Evolutionary conservation across 2,329 filamentous ascomycete species (phyloP).

Genomic region (Arthrobotrys iridis): DNA sequence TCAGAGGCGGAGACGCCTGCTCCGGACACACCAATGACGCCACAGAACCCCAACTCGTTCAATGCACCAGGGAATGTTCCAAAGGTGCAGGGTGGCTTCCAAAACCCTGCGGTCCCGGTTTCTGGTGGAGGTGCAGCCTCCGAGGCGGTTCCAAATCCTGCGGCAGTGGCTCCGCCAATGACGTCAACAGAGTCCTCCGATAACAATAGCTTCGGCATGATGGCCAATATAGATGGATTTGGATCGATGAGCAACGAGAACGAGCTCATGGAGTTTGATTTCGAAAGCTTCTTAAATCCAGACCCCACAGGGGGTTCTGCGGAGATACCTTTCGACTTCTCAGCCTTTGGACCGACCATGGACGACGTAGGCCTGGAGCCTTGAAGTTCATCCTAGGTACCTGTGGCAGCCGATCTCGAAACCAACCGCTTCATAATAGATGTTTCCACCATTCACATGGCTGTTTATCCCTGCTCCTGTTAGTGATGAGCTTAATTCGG

Average conservation of each 20-base stretch:
- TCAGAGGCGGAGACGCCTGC: conserved; percentile 46
- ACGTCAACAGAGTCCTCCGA: conserved; percentile 33
- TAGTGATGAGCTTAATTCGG: conserved; percentile 19
- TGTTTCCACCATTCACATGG: not conserved
- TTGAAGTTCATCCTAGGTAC: conserved; percentile 2
- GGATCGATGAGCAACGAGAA: conserved; percentile 20
- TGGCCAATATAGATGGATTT: conserved; percentile 26
- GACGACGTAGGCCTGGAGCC: conserved; percentile 43
- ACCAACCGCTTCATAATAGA: conserved; percentile 3
- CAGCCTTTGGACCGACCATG: conserved; percentile 34
- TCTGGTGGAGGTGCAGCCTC: conserved; percentile 11
- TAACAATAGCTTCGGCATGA: conserved; percentile 22
- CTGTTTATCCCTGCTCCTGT: conserved; percentile 3
- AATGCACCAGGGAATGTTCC: conserved; percentile 29
- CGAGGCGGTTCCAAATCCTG: conserved; percentile 33
- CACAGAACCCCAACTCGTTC: conserved; percentile 38
- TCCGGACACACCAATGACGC: conserved; percentile 49
- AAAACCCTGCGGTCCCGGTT: conserved; percentile 28
- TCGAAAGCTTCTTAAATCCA: conserved; percentile 72
- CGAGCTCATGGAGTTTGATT: conserved; percentile 66
- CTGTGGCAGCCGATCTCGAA: conserved; percentile 58
- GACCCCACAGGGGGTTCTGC: conserved; percentile 62
- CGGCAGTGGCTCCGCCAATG: conserved; percentile 35
- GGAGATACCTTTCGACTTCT: conserved; percentile 48
- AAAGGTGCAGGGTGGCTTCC: conserved; percentile 43